These are phyloP conservation scores for Thraustochytrium striatum DNA, from an alignment of 352 stramenopile species.

Conservation along the genomic window DNA sequence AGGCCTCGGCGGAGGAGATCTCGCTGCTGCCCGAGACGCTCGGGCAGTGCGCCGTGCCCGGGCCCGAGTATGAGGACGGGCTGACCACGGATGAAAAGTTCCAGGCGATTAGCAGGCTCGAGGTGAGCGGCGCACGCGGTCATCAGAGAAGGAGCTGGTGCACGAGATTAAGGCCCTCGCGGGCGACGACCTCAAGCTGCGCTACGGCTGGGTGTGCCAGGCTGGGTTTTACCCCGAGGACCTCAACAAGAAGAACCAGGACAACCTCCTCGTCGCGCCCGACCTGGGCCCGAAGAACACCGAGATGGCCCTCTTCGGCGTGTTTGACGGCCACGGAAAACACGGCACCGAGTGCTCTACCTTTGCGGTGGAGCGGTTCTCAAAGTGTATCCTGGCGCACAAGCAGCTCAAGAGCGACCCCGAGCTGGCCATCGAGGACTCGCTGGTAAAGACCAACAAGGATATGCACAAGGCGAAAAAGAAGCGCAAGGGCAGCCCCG, in stretches of 20 bases:
- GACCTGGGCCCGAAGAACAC: constrained; percentile 17
- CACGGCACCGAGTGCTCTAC: constrained; percentile 72
- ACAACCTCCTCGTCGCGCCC: constrained; percentile 36
- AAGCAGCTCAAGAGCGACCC: constrained; percentile 53
- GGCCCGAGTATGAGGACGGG: constrained; percentile 30
- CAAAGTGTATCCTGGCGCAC: constrained; percentile 54
- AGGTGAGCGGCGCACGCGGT: constrained; percentile 32
- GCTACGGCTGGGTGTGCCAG: constrained; percentile 46
- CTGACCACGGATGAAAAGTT: constrained; percentile 41
- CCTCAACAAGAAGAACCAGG: constrained; percentile 48
- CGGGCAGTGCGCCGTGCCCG: constrained; percentile 24
- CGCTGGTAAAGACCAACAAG: constrained; percentile 41
- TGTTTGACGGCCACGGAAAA: constrained; percentile 77
- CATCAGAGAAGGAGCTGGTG: not conserved
- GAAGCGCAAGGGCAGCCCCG: constrained; percentile 43
- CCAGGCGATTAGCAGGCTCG: constrained; percentile 28
- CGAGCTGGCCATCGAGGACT: constrained; percentile 69
- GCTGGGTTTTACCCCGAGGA: constrained; percentile 45
- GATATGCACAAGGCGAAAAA: constrained; percentile 50
- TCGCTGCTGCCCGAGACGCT: constrained; percentile 33
- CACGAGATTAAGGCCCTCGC: not conserved
- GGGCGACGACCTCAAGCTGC: not conserved
- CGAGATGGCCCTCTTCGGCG: constrained; percentile 61
- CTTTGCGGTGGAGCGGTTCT: constrained; percentile 76
- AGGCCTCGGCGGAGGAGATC: constrained; percentile 19